These are phyloP conservation scores for Protomyces inouyei DNA, from an alignment of 1,139 yeast species.

Conservation along the genomic window DNA sequence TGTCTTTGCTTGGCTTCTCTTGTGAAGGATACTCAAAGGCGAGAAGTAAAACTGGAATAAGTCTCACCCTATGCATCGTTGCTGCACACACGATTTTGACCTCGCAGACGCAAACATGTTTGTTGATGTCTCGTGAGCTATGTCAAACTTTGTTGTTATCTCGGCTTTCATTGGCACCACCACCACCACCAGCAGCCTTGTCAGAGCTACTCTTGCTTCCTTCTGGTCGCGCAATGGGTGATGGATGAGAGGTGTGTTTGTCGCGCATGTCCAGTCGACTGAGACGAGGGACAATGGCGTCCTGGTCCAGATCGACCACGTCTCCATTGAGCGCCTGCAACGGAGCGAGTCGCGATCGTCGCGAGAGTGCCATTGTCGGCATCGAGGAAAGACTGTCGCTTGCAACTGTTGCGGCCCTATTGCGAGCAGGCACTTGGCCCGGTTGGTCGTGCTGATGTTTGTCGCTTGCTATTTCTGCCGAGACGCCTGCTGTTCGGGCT, in stretches of 20 bases:
- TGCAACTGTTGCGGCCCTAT: neutral
- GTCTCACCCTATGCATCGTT: too few species aligned
- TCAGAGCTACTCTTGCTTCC: neutral
- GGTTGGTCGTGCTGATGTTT: too few species aligned
- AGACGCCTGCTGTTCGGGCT: too few species aligned
- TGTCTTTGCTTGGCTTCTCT: too few species aligned
- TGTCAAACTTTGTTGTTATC: neutral
- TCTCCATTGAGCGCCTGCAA: neutral
- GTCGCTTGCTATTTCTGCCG: too few species aligned
- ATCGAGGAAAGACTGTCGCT: neutral
- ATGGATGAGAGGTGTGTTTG: neutral
- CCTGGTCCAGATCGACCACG: neutral
- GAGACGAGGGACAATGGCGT: neutral
- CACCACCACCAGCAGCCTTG: neutral
- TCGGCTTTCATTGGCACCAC: neutral
- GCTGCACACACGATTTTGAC: too few species aligned
- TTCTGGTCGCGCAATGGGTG: neutral
- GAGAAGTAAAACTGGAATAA: too few species aligned
- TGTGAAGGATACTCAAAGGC: too few species aligned
- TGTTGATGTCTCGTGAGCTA: neutral
- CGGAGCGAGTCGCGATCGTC: neutral
- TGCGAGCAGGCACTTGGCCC: too few species aligned
- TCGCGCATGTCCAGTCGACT: neutral
- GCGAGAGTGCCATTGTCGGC: neutral
- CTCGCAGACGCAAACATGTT: neutral